These are phyloP conservation scores for Populus nigra DNA, from an alignment of 345 rosid species.

Conservation along the genomic window DNA sequence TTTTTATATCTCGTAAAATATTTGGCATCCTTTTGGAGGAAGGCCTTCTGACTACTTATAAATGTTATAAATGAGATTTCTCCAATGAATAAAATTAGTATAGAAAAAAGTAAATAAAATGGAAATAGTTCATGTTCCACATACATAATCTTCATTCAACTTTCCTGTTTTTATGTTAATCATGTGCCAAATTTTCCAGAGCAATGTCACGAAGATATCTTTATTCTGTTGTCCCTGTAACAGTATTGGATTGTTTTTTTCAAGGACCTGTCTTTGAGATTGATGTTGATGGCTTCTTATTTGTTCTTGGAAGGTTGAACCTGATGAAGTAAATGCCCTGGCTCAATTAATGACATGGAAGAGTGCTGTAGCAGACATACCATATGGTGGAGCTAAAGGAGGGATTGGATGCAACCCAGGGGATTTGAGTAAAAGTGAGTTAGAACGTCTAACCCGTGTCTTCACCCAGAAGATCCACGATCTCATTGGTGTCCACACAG, in stretches of 20 bases:
- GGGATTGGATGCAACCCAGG: slow-evolving; percentile 84
- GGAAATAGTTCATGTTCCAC: too few species aligned
- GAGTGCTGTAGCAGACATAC: slow-evolving; percentile 91
- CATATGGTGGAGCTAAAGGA: slow-evolving; percentile 97
- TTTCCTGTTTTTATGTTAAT: not conserved
- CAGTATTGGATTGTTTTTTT: not conserved
- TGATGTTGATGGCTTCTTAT: slow-evolving; percentile 1
- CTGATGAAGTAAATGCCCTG: slow-evolving; percentile 93
- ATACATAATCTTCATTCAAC: not conserved
- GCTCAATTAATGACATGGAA: slow-evolving; percentile 99
- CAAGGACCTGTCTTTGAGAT: not conserved
- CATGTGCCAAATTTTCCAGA: not conserved
- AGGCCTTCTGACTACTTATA: not conserved
- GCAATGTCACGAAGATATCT: not conserved
- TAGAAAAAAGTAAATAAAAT: too few species aligned
- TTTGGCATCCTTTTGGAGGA: not conserved
- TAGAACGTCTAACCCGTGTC: slow-evolving; percentile 89
- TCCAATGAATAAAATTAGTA: not conserved
- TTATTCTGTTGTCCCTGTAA: not conserved
- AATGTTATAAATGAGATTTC: not conserved
- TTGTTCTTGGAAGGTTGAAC: slow-evolving; percentile 64
- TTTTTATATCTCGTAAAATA: not conserved
- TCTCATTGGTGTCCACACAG: slow-evolving; percentile 81
- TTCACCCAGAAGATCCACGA: slow-evolving; percentile 98
- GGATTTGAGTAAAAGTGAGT: slow-evolving; percentile 64